phyloP scores from a whole-genome alignment of 768 basidiomycete species.

The Russula compacta region DNA sequence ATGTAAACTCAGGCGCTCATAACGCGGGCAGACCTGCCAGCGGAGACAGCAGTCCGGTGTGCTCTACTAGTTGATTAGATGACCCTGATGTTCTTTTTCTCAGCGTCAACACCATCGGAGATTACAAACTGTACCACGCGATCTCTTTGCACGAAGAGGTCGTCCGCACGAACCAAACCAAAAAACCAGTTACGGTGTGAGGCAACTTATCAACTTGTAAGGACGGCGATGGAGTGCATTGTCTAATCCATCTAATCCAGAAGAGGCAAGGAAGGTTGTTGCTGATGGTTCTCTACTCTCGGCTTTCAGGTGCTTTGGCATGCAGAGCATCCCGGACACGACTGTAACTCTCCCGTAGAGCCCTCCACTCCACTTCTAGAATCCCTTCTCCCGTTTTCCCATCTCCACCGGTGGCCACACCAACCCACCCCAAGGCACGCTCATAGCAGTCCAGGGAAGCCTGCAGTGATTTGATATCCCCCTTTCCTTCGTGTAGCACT shows the following conservation, averaged over 20 bases:
- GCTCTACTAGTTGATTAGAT: no score
- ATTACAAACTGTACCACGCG: not conserved
- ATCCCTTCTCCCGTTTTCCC: constrained; percentile 42
- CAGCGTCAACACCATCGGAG: no score
- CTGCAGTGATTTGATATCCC: constrained; percentile 24
- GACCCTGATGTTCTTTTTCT: no score
- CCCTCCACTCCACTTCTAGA: constrained; percentile 51
- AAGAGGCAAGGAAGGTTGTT: not conserved
- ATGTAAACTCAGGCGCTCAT: no score
- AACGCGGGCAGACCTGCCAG: no score
- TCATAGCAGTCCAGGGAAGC: constrained; percentile 57
- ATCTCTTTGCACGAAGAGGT: not conserved
- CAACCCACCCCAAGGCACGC: constrained; percentile 62
- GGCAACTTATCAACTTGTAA: no score
- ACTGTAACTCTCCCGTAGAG: constrained; percentile 51
- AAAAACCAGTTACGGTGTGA: not conserved
- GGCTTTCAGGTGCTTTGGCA: not conserved
- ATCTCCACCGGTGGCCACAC: constrained; percentile 32
- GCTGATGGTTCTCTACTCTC: not conserved
- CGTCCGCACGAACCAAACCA: not conserved
- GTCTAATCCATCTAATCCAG: not conserved
- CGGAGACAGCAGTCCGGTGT: no score
- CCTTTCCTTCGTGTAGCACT: constrained; percentile 43
- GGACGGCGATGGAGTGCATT: not conserved
- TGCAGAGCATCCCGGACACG: constrained; percentile 28